A percentile compares a stretch with the other conserved stretches of the same genome.
phyloP scores from a whole-genome alignment of 257 asterid species.

The Scutellaria barbata region DNA sequence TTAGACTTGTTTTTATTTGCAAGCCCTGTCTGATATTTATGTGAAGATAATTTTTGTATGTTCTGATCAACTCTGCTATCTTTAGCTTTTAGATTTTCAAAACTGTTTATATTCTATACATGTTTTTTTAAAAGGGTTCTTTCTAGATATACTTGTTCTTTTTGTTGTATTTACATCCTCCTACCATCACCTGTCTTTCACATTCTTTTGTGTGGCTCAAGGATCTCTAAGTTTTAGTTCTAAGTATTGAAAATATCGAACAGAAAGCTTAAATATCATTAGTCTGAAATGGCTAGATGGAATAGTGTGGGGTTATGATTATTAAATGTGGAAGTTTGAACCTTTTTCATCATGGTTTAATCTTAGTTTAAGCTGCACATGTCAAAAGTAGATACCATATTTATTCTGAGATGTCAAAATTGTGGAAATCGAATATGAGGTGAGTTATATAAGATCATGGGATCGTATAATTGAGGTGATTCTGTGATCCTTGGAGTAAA shows the following conservation, averaged over 20 bases:
- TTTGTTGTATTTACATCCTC: slow-evolving; percentile 22
- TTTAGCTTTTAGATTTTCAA: slow-evolving; percentile 7
- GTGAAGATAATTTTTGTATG: slow-evolving; percentile 12
- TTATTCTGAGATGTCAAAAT: neutral
- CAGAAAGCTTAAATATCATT: slow-evolving; percentile 4
- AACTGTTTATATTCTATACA: neutral
- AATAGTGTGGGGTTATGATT: neutral
- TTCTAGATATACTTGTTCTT: neutral
- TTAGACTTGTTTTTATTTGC: slow-evolving; percentile 11
- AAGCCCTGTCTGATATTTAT: neutral
- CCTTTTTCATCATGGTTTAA: neutral
- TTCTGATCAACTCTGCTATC: neutral
- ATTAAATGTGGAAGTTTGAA: neutral
- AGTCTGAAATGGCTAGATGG: slow-evolving; percentile 18
- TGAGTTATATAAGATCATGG: neutral
- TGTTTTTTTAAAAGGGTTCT: neutral
- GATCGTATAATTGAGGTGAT: neutral
- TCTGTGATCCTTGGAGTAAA: neutral
- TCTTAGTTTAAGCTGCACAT: slow-evolving; percentile 6
- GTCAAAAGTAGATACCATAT: neutral
- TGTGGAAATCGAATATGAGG: neutral
- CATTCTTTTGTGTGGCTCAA: slow-evolving; percentile 7
- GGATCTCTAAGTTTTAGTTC: slow-evolving; percentile 16
- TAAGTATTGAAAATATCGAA: neutral
- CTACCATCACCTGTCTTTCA: neutral